Evolutionary conservation across 108 stramenopile species (phyloP).

Genomic region (Cyclotella distinguenda): DNA sequence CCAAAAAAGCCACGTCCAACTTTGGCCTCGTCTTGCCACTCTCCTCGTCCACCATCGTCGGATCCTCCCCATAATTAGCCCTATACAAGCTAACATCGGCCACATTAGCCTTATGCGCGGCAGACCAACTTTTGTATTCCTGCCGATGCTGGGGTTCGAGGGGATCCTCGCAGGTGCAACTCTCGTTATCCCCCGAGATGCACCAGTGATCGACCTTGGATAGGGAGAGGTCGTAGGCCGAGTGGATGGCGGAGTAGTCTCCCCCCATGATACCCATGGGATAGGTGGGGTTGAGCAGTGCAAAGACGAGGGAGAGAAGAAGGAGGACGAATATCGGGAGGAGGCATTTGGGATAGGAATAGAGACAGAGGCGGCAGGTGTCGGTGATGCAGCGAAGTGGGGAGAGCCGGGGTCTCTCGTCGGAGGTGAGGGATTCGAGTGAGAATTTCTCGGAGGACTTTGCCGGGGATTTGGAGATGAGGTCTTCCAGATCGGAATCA

Average conservation of each 20-base stretch:
- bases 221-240: constrained; percentile 62
- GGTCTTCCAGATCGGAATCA: constrained; percentile 43
- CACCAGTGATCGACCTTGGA: constrained; percentile 79
- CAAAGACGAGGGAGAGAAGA: constrained; percentile 13
- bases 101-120: constrained; percentile 59
- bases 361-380: constrained; percentile 4
- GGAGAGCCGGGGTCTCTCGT: constrained; percentile 5
- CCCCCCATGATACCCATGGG: constrained; percentile 52
- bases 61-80: constrained; percentile 21
- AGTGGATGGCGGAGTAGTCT: constrained; percentile 59
- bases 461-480: constrained; percentile 24
- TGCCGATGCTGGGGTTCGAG: constrained; percentile 46
- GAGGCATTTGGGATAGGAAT: constrained; percentile 23
- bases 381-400: constrained; percentile 5
- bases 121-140: constrained; percentile 60
- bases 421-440: constrained; percentile 4
- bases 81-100: constrained; percentile 44
- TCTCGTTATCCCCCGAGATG: constrained; percentile 59
- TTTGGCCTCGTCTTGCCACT: constrained; percentile 18
- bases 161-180: constrained; percentile 79
- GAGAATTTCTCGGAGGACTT: neutral
- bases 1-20: constrained; percentile 78
- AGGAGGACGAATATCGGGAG: constrained; percentile 3
- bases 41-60: constrained; percentile 19
- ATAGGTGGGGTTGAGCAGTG: constrained; percentile 57